Evolutionary conservation across 2,329 filamentous ascomycete genomes (phyloP).

Genomic region (Epichloe gansuensis): DNA sequence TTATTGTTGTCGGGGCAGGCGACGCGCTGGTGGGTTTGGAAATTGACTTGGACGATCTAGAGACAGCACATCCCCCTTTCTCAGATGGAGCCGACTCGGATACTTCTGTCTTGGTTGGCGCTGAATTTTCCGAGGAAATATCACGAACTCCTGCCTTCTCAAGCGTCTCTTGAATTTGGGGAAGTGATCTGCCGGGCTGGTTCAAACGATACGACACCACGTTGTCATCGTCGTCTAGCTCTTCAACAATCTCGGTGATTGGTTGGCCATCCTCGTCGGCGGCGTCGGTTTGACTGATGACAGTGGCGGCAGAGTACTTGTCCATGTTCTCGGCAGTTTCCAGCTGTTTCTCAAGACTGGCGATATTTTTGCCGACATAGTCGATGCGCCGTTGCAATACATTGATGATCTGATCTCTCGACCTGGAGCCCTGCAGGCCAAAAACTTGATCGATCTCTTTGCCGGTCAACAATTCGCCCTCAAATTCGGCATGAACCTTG

Average conservation of each 20-base stretch:
- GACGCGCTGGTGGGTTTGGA: background rate
- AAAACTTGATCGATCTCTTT: slow-evolving; percentile 40
- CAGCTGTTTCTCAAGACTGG: slow-evolving; percentile 60
- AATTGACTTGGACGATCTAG: background rate
- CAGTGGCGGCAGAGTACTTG: slow-evolving; percentile 50
- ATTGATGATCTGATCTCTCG: slow-evolving; percentile 41
- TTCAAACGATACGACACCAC: slow-evolving; percentile 56
- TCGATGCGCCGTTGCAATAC: slow-evolving; percentile 61
- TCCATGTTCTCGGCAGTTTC: slow-evolving; percentile 45
- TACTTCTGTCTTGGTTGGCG: slow-evolving; percentile 1
- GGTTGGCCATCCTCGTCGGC: slow-evolving; percentile 59
- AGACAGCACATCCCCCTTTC: background rate
- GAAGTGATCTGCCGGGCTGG: slow-evolving; percentile 53
- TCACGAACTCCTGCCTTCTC: slow-evolving; percentile 61
- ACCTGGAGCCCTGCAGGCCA: slow-evolving; percentile 15
- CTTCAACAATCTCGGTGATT: slow-evolving; percentile 82
- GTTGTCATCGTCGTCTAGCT: slow-evolving; percentile 83
- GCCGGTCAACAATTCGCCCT: slow-evolving; percentile 48
- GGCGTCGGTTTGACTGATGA: slow-evolving; percentile 46
- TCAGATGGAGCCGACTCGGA: background rate
- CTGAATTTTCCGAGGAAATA: slow-evolving; percentile 11
- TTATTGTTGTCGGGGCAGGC: background rate
- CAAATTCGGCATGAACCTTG: slow-evolving; percentile 43
- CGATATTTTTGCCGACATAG: slow-evolving; percentile 75
- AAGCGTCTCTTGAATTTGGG: slow-evolving; percentile 58